Evolutionary conservation across 2,329 filamentous ascomycete species (phyloP).

Genomic region (Penicillium crustosum): DNA sequence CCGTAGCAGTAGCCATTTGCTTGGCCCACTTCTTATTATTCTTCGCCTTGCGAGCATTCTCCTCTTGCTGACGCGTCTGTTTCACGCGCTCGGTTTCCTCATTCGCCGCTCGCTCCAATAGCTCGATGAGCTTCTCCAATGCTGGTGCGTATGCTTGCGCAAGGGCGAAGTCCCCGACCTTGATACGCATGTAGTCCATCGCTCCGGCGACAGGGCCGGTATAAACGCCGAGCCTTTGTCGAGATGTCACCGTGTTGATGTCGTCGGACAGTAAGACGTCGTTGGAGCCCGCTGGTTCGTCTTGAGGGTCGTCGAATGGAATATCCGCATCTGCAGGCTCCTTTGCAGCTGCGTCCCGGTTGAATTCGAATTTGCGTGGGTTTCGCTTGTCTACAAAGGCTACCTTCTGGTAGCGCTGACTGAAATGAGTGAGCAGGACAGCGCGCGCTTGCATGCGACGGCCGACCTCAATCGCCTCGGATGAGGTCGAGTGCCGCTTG

Average conservation of each 20-base stretch:
- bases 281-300: conserved; percentile 4
- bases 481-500: conserved; percentile 88
- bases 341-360: conserved; percentile 9
- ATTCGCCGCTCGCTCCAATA: conserved; percentile 34
- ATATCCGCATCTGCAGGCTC: conserved; percentile 25
- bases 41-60: conserved; percentile 24
- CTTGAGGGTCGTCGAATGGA: conserved; percentile 30
- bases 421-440: conserved; percentile 90
- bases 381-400: conserved; percentile 47
- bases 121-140: conserved; percentile 53
- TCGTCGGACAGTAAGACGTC: conserved; percentile 15
- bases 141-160: conserved; percentile 59
- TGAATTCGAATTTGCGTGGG: conserved; percentile 13
- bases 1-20: conserved; percentile 11
- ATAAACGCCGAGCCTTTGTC: background rate
- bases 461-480: conserved; percentile 78
- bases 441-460: conserved; percentile 74
- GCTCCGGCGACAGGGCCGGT: conserved; percentile 57
- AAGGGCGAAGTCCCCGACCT: conserved; percentile 58
- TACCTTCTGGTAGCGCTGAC: conserved; percentile 83
- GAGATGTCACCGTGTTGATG: conserved; percentile 12
- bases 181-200: conserved; percentile 65
- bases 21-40: conserved; percentile 26
- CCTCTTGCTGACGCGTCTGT: conserved; percentile 23
- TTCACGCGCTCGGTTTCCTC: conserved; percentile 30